These are phyloP conservation scores for Micractinium conductrix DNA, from an alignment of 139 green algal genomes.

Conservation along the genomic window DNA sequence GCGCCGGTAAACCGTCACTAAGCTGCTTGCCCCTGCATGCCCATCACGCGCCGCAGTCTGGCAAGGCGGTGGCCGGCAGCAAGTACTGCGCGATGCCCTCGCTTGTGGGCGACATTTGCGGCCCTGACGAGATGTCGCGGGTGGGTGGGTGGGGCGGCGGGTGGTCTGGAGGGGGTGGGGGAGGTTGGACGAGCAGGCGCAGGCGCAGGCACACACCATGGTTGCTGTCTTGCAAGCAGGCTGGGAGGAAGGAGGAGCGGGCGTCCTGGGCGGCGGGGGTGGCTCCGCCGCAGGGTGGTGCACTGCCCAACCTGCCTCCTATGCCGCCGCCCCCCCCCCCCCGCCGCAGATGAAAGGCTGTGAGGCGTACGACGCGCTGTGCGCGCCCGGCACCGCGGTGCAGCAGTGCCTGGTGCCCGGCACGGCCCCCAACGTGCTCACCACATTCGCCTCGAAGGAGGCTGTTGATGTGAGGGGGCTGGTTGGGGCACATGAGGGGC, in stretches of 20 bases:
- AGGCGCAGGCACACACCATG: too few relatives aligned
- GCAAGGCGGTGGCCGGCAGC: neutral
- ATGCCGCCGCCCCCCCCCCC: fast-evolving
- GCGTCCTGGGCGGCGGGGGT: too few relatives aligned
- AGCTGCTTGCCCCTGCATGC: neutral
- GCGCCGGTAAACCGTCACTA: too few relatives aligned
- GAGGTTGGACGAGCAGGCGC: too few relatives aligned
- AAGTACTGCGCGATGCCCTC: slow-evolving; percentile 23
- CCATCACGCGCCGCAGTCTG: neutral
- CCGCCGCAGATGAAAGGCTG: slow-evolving; percentile 30
- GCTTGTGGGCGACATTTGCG: slow-evolving; percentile 32
- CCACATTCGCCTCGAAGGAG: slow-evolving; percentile 21
- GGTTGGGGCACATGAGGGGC: too few relatives aligned
- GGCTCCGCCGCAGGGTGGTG: too few relatives aligned
- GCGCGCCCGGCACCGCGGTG: slow-evolving; percentile 13
- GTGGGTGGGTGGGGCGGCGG: too few relatives aligned
- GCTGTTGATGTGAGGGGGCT: slow-evolving; percentile 17
- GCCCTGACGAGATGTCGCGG: slow-evolving; percentile 21
- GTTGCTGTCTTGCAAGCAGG: too few relatives aligned
- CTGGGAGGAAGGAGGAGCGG: too few relatives aligned
- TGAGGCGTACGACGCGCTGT: slow-evolving; percentile 34
- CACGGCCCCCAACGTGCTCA: slow-evolving; percentile 6
- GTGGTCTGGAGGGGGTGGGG: too few relatives aligned
- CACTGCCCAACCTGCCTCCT: too few relatives aligned
- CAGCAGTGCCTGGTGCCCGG: slow-evolving; percentile 24